Base-by-base conservation (phyloP, 2,329 filamentous ascomycete species). In the Trematosphaeria pertusa region DNA sequence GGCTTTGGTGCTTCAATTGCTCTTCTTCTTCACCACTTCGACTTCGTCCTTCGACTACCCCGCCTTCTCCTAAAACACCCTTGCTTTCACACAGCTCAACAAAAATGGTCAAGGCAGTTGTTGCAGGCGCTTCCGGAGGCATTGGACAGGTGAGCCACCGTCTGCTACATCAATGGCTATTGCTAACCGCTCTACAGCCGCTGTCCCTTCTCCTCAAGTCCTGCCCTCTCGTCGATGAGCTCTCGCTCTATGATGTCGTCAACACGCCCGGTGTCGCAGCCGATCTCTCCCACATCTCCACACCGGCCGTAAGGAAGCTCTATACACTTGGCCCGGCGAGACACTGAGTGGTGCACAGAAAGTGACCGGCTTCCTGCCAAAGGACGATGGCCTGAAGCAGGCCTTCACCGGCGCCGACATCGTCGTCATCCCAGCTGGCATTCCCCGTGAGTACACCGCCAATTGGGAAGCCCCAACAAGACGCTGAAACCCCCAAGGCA, bases 211-310 rank as follows among this genome's bases (percentile, higher is more conserved):
- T 99, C 66, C 84, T 97, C 73, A 99, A 99, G 85, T 85, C 88
- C 61, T 89, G 82, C 71, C 88, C 91, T 58, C 85, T 91, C 70
- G 82, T 99, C 68, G 88, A 93, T 69, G 90, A 97, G 81, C 89
- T 99, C 67, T 83, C 91, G 52, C 89, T 99, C 66, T 99, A 97
- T 82, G 94, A 99, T 96, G 92, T 99, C 61, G 93, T 97, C 77
- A 97, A 97, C 84, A 95, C 91, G 39, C 92, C 91, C 65, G 94
- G 94, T 77, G 94, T 99, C 71, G 90, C 92, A 59, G 87, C 93
- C 69, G 94, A 99, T 75, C 86, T 99, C 51, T 97, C 92, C 52
- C 94, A 99, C 83, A 97, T 99, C 78, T 96, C 93, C 50, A 90
- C 91, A 54, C 83, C 84, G 64, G 93, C 94, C 60, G 85, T 87